Evolutionary conservation across 345 rosid species (phyloP), one percentile per base, ranked within the genome.

Genomic region (Lumnitzera racemosa): DNA sequence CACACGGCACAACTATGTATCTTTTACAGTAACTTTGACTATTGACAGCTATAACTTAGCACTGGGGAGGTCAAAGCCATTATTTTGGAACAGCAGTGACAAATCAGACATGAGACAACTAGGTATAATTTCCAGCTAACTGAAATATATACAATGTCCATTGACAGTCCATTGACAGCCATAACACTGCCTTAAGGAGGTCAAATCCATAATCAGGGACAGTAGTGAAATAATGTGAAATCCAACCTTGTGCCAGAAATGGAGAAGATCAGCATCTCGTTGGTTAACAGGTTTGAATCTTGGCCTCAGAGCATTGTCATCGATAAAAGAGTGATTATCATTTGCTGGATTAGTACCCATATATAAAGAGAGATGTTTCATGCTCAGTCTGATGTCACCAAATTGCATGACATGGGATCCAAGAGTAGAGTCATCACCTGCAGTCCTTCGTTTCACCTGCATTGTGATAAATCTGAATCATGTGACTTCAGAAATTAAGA

Each of bases 181-280:
- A 36, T 9, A 36, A 36, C 43, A 6, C 43, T 4, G 43, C 43
- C 43, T 36, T 36, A 7, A 7, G 43, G 43, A 36, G 43, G 3
- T 9, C 31, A 27, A n/a, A 58, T 53, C 49, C 15, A 12, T 58
- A 13, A 24, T 61, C 7, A 49, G 59, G 23, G 25, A 51, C 7
- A 16, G 9, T 43, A 17, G 61, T 9, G 27, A n/a, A 63, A 16
- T 57, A 29, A 70, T 65, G 55, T 48, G 10, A 60, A 27, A 27
- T 27, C 16, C 2, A 64, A 91, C 98, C 96, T 91, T 91, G 49
- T 78, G 83, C 95, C 91, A 89, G 74, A 89, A 87, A 72, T 89
- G 92, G 57, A 89, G 80, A 47, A 91, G 96, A 79, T 91, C 98
- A 15, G 96, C 96, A 71, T 91, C 98, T 24, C 96, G 91, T 69